These are phyloP conservation scores for Phaeosphaeriaceae sp. DNA, from an alignment of 2,329 filamentous ascomycete species.

Conservation along the genomic window DNA sequence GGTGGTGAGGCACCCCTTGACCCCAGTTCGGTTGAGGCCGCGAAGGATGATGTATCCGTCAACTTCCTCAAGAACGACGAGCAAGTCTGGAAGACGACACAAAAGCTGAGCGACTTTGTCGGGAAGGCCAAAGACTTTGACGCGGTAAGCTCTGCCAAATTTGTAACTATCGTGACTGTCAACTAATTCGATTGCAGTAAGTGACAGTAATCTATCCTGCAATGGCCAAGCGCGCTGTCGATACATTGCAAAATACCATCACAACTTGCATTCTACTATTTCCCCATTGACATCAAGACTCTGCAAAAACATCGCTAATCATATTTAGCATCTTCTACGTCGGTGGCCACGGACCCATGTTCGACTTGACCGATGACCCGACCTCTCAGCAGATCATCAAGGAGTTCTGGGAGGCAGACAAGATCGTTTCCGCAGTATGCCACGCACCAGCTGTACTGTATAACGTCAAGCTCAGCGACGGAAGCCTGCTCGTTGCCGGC, in stretches of 20 bases:
- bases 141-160: constrained; percentile 44
- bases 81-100: constrained; percentile 70
- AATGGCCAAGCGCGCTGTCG: no score
- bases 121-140: constrained; percentile 67
- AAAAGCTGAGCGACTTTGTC: constrained; percentile 64
- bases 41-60: constrained; percentile 57
- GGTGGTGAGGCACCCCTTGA: constrained; percentile 50
- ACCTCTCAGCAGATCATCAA: constrained; percentile 67
- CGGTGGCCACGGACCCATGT: constrained; percentile 71
- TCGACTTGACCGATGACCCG: constrained; percentile 67
- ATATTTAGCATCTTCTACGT: constrained; percentile 60
- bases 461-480: constrained; percentile 61
- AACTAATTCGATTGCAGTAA: no score
- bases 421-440: constrained; percentile 73
- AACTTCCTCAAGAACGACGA: constrained; percentile 61
- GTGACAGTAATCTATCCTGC: no score
- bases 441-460: constrained; percentile 72
- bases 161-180: no score
- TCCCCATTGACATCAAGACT: no score
- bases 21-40: constrained; percentile 44
- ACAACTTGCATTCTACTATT: no score
- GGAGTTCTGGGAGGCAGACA: constrained; percentile 68
- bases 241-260: no score
- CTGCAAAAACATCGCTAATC: no score
- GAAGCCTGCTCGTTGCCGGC: constrained; percentile 63